phyloP scores from a whole-genome alignment of 2,329 filamentous ascomycete species.

The Exophiala alcalophila region DNA sequence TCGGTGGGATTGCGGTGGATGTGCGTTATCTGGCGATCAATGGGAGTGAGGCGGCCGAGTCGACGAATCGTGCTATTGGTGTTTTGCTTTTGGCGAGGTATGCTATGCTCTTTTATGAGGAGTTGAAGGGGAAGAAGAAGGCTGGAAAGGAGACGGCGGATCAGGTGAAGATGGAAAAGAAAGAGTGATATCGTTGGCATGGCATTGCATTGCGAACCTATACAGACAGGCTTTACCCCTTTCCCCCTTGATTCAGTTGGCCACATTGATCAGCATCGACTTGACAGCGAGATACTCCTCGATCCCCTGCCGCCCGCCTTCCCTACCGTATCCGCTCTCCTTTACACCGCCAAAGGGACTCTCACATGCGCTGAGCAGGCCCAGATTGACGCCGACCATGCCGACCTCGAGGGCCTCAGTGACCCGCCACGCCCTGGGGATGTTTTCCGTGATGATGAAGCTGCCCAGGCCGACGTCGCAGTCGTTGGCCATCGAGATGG shows the following conservation, averaged over 20 bases:
- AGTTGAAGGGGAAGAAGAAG: constrained; percentile 13
- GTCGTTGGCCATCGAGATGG: constrained; percentile 55
- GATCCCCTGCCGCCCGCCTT: constrained; percentile 51
- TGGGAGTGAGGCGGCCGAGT: constrained; percentile 8
- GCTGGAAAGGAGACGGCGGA: constrained; percentile 2
- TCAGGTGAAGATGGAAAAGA: background rate
- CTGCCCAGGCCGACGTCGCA: constrained; percentile 54
- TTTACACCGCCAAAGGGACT: constrained; percentile 32
- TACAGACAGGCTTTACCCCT: background rate
- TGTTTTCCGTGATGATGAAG: constrained; percentile 53
- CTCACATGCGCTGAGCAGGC: constrained; percentile 24
- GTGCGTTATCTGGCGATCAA: constrained; percentile 11
- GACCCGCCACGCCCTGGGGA: constrained; percentile 58
- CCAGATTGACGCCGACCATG: constrained; percentile 69
- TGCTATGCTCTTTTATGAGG: constrained; percentile 19
- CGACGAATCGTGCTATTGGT: constrained; percentile 12
- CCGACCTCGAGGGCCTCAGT: constrained; percentile 74
- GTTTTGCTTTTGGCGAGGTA: constrained; percentile 16
- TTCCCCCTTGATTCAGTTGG: constrained; percentile 10
- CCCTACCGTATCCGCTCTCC: constrained; percentile 49
- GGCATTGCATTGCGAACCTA: background rate
- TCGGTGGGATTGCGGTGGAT: constrained; percentile 27
- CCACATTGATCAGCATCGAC: constrained; percentile 29
- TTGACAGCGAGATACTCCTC: constrained; percentile 32
- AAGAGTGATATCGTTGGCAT: background rate